Evolutionary conservation across 768 basidiomycete genomes (phyloP).

Genomic region (Arthromyces matolae): DNA sequence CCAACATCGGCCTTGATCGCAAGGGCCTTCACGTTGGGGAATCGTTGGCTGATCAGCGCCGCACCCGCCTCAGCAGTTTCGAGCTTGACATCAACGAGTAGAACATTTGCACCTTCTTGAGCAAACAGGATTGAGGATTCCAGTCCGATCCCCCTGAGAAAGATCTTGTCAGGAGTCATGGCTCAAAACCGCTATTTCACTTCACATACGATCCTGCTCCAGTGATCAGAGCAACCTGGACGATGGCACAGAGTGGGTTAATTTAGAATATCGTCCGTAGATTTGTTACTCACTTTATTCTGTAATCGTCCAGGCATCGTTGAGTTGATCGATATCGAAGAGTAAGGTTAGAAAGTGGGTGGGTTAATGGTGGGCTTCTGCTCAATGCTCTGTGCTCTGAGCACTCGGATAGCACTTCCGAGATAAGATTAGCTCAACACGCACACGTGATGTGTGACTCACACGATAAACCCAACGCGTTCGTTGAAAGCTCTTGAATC

Average conservation of each 20-base stretch:
- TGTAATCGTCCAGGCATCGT: slow-evolving; percentile 56
- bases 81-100: slow-evolving; percentile 86
- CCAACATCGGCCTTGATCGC: slow-evolving; percentile 83
- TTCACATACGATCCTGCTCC: slow-evolving; percentile 82
- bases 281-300: slow-evolving; percentile 45
- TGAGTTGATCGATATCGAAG: slow-evolving; percentile 10
- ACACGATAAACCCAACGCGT: too few relatives aligned
- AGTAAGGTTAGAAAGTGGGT: too few relatives aligned
- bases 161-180: slow-evolving; percentile 13
- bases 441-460: too few relatives aligned
- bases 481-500: too few relatives aligned
- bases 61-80: slow-evolving; percentile 67
- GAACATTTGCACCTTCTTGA: slow-evolving; percentile 86
- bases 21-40: slow-evolving; percentile 64
- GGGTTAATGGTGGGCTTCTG: too few relatives aligned
- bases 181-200: slow-evolving; percentile 24
- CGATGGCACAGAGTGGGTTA: background rate
- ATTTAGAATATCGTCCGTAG: background rate
- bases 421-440: too few relatives aligned
- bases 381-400: too few relatives aligned
- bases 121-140: slow-evolving; percentile 96
- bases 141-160: slow-evolving; percentile 87
- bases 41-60: slow-evolving; percentile 58
- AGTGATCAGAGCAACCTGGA: slow-evolving; percentile 74
- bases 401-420: too few relatives aligned